A percentile compares a stretch with the other conserved stretches of the same genome.
Evolutionary conservation across 257 asterid species (phyloP).

Genomic region (Solanum neorickii): DNA sequence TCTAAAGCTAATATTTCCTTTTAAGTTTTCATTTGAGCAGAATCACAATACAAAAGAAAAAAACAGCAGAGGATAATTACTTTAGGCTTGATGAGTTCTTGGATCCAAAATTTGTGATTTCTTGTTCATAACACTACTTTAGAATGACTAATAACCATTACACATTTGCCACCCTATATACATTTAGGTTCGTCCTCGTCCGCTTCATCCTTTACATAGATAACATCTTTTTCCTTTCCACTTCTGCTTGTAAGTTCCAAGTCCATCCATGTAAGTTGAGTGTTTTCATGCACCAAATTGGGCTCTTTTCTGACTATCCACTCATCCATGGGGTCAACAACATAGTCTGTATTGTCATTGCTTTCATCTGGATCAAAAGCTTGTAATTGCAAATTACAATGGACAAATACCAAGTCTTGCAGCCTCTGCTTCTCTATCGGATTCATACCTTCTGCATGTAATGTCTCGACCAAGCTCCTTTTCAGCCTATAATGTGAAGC

Average conservation of each 20-base stretch:
- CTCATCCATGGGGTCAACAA: slow-evolving; percentile 10
- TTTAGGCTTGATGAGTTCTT: background rate
- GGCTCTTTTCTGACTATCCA: slow-evolving; percentile 12
- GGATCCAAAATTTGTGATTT: background rate
- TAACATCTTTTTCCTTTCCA: background rate
- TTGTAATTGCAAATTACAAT: slow-evolving; percentile 41
- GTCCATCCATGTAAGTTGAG: slow-evolving; percentile 3
- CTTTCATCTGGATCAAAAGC: slow-evolving; percentile 8
- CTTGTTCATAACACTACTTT: background rate
- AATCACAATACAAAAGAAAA: background rate
- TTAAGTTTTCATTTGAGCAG: background rate
- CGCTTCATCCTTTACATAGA: background rate
- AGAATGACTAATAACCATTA: background rate
- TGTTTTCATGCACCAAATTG: background rate
- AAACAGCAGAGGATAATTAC: background rate
- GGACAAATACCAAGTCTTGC: slow-evolving; percentile 25
- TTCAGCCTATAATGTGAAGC: slow-evolving; percentile 35
- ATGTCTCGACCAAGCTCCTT: slow-evolving; percentile 24
- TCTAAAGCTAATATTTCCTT: background rate
- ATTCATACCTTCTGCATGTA: slow-evolving; percentile 11
- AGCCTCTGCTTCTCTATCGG: slow-evolving; percentile 15
- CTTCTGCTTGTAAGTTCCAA: background rate
- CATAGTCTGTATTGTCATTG: background rate
- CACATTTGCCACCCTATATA: background rate
- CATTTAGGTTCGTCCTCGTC: background rate